phyloP scores from a whole-genome alignment of 805 yeast genomes.

The Kodamaea fukazawae region DNA sequence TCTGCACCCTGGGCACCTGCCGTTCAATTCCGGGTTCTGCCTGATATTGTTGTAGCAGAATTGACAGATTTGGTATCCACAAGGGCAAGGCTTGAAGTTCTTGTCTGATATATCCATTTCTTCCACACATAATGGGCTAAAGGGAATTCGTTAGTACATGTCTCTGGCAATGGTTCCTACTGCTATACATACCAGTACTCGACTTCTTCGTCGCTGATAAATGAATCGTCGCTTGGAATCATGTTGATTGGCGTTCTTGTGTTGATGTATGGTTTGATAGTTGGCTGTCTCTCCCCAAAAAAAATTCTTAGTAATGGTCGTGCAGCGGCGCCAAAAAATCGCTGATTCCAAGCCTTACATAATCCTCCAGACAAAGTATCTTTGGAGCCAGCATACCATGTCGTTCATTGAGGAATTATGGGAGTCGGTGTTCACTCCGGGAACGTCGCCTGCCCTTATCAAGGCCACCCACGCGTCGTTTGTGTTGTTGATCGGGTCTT shows the following conservation, averaged over 20 bases:
- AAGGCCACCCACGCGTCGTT: constrained; percentile 87
- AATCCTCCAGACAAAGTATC: neutral
- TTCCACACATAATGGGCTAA: constrained; percentile 91
- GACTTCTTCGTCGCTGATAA: constrained; percentile 76
- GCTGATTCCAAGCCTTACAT: neutral
- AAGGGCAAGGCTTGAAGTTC: constrained; percentile 98
- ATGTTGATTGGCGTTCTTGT: constrained; percentile 18
- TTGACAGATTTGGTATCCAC: constrained; percentile 98
- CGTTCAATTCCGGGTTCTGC: constrained; percentile 92
- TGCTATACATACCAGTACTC: constrained; percentile 55
- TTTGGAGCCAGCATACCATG: constrained; percentile 21
- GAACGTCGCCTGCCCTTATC: constrained; percentile 86
- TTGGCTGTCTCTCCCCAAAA: constrained; percentile 1
- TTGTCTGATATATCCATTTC: constrained; percentile 96
- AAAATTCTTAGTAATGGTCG: constrained; percentile 6
- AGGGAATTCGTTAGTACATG: constrained; percentile 19
- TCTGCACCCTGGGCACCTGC: constrained; percentile 97
- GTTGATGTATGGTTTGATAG: neutral
- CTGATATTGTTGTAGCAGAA: constrained; percentile 96
- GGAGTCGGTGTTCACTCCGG: constrained; percentile 91
- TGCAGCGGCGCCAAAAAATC: neutral
- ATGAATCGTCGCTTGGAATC: constrained; percentile 47
- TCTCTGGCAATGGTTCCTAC: neutral
- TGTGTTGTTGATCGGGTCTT: constrained; percentile 54
- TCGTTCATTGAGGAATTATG: constrained; percentile 66